These are phyloP conservation scores for Plantago major DNA, from an alignment of 257 asterid genomes.

Conservation along the genomic window DNA sequence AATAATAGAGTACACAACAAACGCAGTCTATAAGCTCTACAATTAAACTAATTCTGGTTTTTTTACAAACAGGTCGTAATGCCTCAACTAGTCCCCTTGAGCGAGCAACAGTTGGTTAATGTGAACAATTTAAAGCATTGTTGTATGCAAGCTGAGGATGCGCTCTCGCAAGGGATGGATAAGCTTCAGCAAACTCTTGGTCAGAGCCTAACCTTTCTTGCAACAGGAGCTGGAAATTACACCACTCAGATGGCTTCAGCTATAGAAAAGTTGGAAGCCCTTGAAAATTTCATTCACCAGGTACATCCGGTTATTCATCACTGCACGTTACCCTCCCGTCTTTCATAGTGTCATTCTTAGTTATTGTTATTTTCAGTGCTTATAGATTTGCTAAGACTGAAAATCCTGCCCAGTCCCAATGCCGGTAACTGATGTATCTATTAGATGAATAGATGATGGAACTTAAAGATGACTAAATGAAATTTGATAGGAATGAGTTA, in stretches of 20 bases:
- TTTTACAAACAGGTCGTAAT: constrained; percentile 38
- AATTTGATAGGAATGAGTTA: no score
- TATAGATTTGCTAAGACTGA: neutral
- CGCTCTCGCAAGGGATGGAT: constrained; percentile 84
- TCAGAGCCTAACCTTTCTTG: constrained; percentile 53
- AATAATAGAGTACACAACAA: neutral
- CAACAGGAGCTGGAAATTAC: constrained; percentile 44
- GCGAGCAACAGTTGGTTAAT: constrained; percentile 48
- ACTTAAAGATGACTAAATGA: no score
- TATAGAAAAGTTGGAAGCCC: constrained; percentile 63
- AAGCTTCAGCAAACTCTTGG: constrained; percentile 81
- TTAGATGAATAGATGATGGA: no score
- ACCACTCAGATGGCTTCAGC: constrained; percentile 52
- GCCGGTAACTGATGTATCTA: no score
- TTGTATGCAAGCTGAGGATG: constrained; percentile 95
- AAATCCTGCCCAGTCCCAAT: no score
- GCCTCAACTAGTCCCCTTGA: constrained; percentile 68
- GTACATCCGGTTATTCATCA: constrained; percentile 21
- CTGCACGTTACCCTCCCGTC: no score
- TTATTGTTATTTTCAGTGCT: no score
- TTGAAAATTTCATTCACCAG: constrained; percentile 72
- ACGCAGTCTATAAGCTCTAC: neutral
- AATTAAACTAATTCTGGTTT: neutral
- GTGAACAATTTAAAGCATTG: constrained; percentile 57
- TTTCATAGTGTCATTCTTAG: no score